Evolutionary conservation across 257 asterid genomes (phyloP).

Genomic region (Cordia subcordata): DNA sequence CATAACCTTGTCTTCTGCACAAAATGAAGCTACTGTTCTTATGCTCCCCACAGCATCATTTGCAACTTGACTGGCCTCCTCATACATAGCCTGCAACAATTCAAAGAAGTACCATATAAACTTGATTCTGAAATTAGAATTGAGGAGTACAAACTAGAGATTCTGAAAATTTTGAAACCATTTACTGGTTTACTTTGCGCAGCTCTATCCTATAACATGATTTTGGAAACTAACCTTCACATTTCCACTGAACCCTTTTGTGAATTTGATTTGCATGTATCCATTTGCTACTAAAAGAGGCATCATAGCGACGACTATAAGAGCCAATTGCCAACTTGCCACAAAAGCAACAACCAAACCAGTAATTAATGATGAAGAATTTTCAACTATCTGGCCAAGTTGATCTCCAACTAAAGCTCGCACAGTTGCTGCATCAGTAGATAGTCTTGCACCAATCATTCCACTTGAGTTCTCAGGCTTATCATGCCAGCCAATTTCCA

Average conservation of each 20-base stretch:
- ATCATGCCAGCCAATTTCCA: conserved; percentile 72
- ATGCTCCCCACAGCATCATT: conserved; percentile 66
- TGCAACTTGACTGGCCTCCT: conserved; percentile 68
- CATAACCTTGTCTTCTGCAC: conserved; percentile 59
- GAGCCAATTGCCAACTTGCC: conserved; percentile 75
- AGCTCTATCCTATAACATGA: neutral
- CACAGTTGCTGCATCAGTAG: conserved; percentile 59
- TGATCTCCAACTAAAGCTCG: conserved; percentile 61
- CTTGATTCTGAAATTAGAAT: neutral
- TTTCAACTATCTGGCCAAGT: conserved; percentile 50
- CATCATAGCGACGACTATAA: conserved; percentile 45
- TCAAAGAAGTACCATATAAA: neutral
- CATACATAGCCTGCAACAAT: conserved; percentile 52
- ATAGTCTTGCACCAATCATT: conserved; percentile 53
- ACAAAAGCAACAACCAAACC: conserved; percentile 57
- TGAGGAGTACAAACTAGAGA: neutral
- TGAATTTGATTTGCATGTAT: conserved; percentile 42
- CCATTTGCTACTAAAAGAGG: conserved; percentile 53
- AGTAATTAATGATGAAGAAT: conserved; percentile 37
- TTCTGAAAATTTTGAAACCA: neutral
- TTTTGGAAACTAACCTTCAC: conserved; percentile 36
- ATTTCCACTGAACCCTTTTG: conserved; percentile 58
- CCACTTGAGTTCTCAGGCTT: conserved; percentile 57
- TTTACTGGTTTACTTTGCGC: no score
- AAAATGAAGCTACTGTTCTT: conserved; percentile 63